These are phyloP conservation scores for Blakeslea trispora DNA, from an alignment of 371 early-diverging fungal species.

Conservation along the genomic window DNA sequence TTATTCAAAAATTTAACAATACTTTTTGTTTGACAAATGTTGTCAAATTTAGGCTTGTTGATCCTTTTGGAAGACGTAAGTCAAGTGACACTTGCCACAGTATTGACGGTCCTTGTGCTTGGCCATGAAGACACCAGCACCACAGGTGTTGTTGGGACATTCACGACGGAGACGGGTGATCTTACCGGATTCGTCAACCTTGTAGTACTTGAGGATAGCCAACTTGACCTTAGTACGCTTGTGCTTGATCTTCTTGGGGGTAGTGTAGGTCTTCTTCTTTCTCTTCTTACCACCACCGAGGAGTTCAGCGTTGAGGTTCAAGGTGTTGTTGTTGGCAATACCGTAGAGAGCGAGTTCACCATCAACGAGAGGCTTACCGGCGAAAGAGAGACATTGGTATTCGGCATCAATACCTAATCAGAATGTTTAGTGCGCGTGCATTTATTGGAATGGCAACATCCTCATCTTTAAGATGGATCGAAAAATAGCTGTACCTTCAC, in stretches of 20 bases:
- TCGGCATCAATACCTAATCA: slow-evolving; percentile 81
- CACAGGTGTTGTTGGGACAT: slow-evolving; percentile 93
- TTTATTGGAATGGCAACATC: background rate
- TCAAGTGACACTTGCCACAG: slow-evolving; percentile 77
- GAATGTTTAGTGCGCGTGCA: background rate
- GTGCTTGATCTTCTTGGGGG: slow-evolving; percentile 99
- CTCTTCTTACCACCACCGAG: slow-evolving; percentile 96
- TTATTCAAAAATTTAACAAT: slow-evolving; percentile 9
- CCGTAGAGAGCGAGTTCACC: slow-evolving; percentile 75
- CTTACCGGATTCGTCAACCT: slow-evolving; percentile 95
- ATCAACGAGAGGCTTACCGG: slow-evolving; percentile 90
- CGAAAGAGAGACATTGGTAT: slow-evolving; percentile 93
- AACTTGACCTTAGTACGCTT: slow-evolving; percentile 98
- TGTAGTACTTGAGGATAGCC: slow-evolving; percentile 96
- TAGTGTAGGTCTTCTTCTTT: slow-evolving; percentile 99
- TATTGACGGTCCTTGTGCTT: slow-evolving; percentile 96
- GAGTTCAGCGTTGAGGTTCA: slow-evolving; percentile 76
- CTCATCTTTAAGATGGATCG: slow-evolving; percentile 3
- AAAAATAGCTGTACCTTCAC: slow-evolving; percentile 79
- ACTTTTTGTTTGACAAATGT: background rate
- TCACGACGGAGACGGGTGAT: slow-evolving; percentile 96
- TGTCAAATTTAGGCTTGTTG: slow-evolving; percentile 13
- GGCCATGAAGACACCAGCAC: slow-evolving; percentile 99
- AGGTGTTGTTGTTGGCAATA: slow-evolving; percentile 87
- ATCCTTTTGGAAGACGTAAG: slow-evolving; percentile 55